A percentile compares a stretch with the other conserved stretches of the same genome.
These are phyloP conservation scores for Fusarium sacchari DNA, from an alignment of 2,329 filamentous ascomycete genomes.

Conservation along the genomic window DNA sequence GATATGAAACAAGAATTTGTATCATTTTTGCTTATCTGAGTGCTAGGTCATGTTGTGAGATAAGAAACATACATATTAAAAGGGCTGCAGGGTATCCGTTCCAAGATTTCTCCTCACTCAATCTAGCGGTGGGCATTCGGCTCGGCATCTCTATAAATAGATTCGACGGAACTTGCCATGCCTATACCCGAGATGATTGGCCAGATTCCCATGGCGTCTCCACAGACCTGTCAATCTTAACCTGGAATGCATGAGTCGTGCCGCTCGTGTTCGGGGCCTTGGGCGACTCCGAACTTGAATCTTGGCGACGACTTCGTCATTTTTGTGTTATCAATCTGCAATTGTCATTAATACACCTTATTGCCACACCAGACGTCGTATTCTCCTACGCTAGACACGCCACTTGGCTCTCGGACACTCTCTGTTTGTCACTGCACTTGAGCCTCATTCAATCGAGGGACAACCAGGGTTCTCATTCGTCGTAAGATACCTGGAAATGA, in stretches of 20 bases:
- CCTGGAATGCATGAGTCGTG: background rate
- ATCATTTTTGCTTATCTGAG: too few relatives aligned
- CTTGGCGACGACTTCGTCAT: background rate
- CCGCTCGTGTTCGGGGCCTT: background rate
- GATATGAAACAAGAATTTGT: too few relatives aligned
- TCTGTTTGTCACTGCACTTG: background rate
- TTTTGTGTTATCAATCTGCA: background rate
- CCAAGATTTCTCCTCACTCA: background rate
- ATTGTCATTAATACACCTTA: too few relatives aligned
- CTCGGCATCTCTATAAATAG: background rate
- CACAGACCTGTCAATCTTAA: background rate
- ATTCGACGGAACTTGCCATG: background rate
- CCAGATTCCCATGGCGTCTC: rapidly evolving
- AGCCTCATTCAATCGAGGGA: background rate
- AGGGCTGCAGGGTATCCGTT: too few relatives aligned
- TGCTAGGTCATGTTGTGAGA: too few relatives aligned
- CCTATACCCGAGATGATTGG: background rate
- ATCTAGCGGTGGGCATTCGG: background rate
- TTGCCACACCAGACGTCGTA: too few relatives aligned
- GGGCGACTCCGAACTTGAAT: background rate
- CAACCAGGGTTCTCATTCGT: background rate
- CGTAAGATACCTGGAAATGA: background rate
- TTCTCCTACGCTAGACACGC: rapidly evolving
- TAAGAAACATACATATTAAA: too few relatives aligned
- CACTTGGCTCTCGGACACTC: background rate